Conservation (phyloP, 352 stramenopile species). For the Vaucheria bursata region DNA sequence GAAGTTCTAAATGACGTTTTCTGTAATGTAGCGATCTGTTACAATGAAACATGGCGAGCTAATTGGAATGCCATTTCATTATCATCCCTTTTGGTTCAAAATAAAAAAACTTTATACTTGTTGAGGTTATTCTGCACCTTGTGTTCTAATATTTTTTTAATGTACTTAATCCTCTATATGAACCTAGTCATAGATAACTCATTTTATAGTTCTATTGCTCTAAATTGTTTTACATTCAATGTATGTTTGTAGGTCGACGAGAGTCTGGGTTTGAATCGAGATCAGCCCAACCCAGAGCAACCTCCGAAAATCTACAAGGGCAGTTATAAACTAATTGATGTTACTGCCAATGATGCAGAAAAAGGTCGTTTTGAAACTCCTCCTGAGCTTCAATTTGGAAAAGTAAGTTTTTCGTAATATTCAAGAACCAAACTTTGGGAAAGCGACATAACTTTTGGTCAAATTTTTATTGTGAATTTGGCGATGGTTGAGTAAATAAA, state of each 20-base stretch:
- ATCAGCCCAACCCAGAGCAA: not conserved
- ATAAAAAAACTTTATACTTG: no score
- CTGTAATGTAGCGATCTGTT: no score
- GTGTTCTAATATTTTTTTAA: no score
- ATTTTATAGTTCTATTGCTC: no score
- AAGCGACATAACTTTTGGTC: not conserved
- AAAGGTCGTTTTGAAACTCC: not conserved
- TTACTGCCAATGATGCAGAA: not conserved
- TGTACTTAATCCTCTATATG: no score
- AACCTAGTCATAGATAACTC: no score
- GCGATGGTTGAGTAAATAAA: not conserved
- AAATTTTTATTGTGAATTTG: not conserved
- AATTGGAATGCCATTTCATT: no score
- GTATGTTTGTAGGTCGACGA: slow-evolving; percentile 11
- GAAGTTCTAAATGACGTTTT: no score
- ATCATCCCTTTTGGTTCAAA: no score
- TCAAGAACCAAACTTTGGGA: not conserved
- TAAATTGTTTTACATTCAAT: no score
- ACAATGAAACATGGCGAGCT: no score
- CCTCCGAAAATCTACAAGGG: not conserved
- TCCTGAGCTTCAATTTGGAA: not conserved
- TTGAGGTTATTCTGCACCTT: no score
- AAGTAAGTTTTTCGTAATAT: not conserved
- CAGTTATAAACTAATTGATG: not conserved
- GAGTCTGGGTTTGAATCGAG: not conserved